Evolutionary conservation across 2,329 filamentous ascomycete species (phyloP).

Genomic region (Sphaerulina vaccinii): DNA sequence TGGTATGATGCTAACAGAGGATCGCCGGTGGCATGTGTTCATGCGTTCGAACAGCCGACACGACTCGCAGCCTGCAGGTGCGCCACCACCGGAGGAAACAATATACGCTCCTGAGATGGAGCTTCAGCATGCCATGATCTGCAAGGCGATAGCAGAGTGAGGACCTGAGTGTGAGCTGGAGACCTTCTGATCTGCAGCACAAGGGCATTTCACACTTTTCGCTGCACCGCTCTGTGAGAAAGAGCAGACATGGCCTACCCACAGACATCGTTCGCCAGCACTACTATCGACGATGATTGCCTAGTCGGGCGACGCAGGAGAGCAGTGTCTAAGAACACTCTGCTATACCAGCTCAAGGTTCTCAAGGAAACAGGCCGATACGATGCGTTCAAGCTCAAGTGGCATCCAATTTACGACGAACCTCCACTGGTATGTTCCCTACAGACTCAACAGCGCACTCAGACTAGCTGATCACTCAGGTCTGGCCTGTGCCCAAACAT

Average conservation of each 20-base stretch:
- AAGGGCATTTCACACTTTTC: too few relatives aligned
- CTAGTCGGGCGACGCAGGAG: constrained; percentile 42
- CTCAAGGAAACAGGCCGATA: constrained; percentile 54
- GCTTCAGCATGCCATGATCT: not conserved
- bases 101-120: too few relatives aligned
- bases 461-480: not conserved
- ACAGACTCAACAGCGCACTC: not conserved
- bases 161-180: too few relatives aligned
- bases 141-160: not conserved
- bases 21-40: too few relatives aligned
- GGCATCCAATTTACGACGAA: constrained; percentile 56
- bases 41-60: not conserved
- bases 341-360: constrained; percentile 54
- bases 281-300: constrained; percentile 32
- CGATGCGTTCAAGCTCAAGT: constrained; percentile 58
- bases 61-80: not conserved
- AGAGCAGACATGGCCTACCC: constrained; percentile 43
- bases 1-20: too few relatives aligned
- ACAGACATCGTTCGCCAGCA: constrained; percentile 41
- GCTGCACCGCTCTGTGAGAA: too few relatives aligned
- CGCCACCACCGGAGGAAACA: constrained; percentile 8
- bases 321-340: constrained; percentile 46
- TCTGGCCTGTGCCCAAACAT: constrained; percentile 59
- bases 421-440: constrained; percentile 38
- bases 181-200: too few relatives aligned